phyloP scores from a whole-genome alignment of 1,284 basidiomycete species.

The Apiotrichum porosum region DNA sequence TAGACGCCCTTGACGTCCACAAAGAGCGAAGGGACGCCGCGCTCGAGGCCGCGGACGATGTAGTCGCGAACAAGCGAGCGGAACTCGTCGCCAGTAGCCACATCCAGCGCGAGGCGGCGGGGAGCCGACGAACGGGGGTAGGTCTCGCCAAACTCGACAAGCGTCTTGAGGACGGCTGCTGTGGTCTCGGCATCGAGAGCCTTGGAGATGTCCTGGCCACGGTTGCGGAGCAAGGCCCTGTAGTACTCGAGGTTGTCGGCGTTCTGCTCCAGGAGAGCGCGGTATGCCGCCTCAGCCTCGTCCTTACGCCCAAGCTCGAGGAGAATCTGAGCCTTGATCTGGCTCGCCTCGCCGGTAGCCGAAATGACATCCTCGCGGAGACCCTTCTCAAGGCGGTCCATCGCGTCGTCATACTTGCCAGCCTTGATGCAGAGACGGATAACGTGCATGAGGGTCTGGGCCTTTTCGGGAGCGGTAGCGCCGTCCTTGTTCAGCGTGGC shows the following conservation, averaged over 20 bases:
- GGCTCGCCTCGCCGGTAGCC: slow-evolving; percentile 65
- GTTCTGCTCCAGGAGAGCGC: slow-evolving; percentile 75
- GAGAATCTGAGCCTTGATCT: slow-evolving; percentile 66
- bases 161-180: slow-evolving; percentile 56
- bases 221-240: slow-evolving; percentile 63
- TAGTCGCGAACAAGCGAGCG: slow-evolving; percentile 64
- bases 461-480: slow-evolving; percentile 58
- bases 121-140: slow-evolving; percentile 69
- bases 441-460: slow-evolving; percentile 79
- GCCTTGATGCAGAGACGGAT: slow-evolving; percentile 72
- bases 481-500: slow-evolving; percentile 56
- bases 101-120: slow-evolving; percentile 63
- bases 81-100: slow-evolving; percentile 66
- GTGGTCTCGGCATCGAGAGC: slow-evolving; percentile 49
- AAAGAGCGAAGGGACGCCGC: slow-evolving; percentile 91
- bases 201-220: slow-evolving; percentile 57
- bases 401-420: slow-evolving; percentile 52
- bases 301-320: slow-evolving; percentile 59
- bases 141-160: slow-evolving; percentile 60
- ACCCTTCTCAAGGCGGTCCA: slow-evolving; percentile 62
- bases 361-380: slow-evolving; percentile 63
- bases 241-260: slow-evolving; percentile 80
- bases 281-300: slow-evolving; percentile 74
- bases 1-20: slow-evolving; percentile 88
- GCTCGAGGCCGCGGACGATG: slow-evolving; percentile 65